Evolutionary conservation across 176 grass and related monocot species (phyloP).

Genomic region (Poa annua): DNA sequence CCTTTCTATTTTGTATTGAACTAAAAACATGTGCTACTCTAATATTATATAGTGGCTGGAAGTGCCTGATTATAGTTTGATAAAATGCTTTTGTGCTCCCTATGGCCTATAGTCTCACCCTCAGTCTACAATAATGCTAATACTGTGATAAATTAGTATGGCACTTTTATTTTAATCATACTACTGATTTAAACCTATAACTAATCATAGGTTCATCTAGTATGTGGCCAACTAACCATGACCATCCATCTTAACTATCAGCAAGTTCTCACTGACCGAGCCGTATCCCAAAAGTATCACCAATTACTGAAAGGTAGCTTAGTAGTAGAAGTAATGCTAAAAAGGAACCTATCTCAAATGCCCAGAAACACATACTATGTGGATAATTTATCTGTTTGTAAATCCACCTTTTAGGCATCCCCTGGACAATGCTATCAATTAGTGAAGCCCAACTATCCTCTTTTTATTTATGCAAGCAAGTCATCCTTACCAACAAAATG

Average conservation of each 20-base stretch:
- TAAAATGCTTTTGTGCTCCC: not conserved
- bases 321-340: not conserved
- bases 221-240: not conserved
- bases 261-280: not conserved
- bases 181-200: not conserved
- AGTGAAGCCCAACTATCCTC: not conserved
- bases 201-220: not conserved
- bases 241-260: not conserved
- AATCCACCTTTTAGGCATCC: not conserved
- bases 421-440: not conserved
- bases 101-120: not conserved
- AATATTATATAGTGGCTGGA: not conserved
- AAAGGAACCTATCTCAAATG: not conserved
- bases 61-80: slow-evolving; percentile 3
- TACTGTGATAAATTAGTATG: slow-evolving; percentile 2
- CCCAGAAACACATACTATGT: not conserved
- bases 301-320: not conserved
- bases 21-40: not conserved
- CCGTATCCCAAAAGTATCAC: not conserved
- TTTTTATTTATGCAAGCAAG: not conserved
- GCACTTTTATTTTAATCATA: not conserved
- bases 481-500: not conserved
- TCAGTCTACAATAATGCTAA: not conserved
- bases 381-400: not conserved
- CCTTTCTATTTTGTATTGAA: not conserved